Conservation (phyloP, 805 yeast species). For the Helenozyma baotianmanensis region DNA sequence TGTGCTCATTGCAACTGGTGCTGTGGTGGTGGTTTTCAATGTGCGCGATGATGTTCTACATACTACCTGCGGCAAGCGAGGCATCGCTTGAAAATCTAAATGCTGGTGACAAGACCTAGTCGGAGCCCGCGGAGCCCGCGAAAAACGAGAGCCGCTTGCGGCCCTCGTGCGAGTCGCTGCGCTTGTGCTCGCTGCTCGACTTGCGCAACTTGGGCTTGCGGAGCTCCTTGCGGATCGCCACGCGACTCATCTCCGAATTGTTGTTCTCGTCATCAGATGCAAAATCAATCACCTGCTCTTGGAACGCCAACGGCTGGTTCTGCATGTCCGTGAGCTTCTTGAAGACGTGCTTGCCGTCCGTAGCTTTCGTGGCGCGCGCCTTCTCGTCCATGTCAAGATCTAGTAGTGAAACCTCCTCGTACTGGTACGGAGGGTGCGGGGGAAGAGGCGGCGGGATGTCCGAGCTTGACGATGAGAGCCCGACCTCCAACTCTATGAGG, state of each 20-base stretch:
- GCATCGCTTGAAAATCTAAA: too few species aligned
- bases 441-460: conserved; percentile 12
- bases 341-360: conserved; percentile 21
- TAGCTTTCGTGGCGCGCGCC: conserved; percentile 1
- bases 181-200: conserved; percentile 25
- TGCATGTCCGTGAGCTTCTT: conserved; percentile 29
- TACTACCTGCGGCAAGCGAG: too few species aligned
- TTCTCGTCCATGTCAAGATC: conserved; percentile 25
- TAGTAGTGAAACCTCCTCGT: conserved; percentile 19
- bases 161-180: conserved; percentile 25
- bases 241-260: conserved; percentile 34
- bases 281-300: conserved; percentile 43
- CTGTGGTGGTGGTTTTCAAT: too few species aligned
- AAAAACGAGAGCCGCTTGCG: conserved; percentile 23
- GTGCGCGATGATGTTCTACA: too few species aligned
- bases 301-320: conserved; percentile 28
- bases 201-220: conserved; percentile 22
- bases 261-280: conserved; percentile 43
- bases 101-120: too few species aligned
- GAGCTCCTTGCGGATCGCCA: conserved; percentile 37
- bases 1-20: neutral
- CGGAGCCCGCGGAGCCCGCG: conserved; percentile 13
- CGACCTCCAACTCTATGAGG: conserved; percentile 34
- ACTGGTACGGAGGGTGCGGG: conserved; percentile 7
- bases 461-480: conserved; percentile 23